Percentiles rank a stretch among this genome's conserved stretches.
These are phyloP conservation scores for Begonia fuchsioides DNA, from an alignment of 306 rosid genomes.

Conservation along the genomic window DNA sequence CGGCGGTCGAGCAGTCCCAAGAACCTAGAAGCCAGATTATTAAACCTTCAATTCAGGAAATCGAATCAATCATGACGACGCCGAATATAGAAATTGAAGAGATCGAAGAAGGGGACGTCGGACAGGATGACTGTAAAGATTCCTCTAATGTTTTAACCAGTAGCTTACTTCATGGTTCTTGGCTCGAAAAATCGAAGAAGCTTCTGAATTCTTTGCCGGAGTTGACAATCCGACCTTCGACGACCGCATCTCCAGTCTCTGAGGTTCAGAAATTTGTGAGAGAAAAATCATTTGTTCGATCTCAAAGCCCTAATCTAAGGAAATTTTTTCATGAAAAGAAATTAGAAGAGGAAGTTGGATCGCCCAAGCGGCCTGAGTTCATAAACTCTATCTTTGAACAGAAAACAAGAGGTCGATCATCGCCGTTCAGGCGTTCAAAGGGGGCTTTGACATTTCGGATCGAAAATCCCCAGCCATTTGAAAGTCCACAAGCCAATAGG, in stretches of 20 bases:
- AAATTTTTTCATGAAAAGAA: too few relatives aligned
- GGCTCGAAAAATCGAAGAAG: constrained; percentile 55
- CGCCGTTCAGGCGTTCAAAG: constrained; percentile 61
- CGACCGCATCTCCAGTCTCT: constrained; percentile 10
- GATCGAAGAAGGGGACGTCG: constrained; percentile 55
- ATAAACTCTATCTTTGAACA: constrained; percentile 25
- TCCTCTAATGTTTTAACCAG: constrained; percentile 38
- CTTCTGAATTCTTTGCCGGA: constrained; percentile 46
- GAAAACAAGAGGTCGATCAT: constrained; percentile 33
- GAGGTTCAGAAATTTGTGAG: constrained; percentile 14
- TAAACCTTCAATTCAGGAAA: constrained; percentile 15
- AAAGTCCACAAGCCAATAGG: constrained; percentile 5
- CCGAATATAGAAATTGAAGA: constrained; percentile 17
- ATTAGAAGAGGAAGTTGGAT: constrained; percentile 15
- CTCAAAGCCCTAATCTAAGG: constrained; percentile 24
- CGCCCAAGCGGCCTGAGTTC: constrained; percentile 29
- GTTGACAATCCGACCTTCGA: constrained; percentile 23
- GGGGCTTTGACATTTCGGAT: constrained; percentile 56
- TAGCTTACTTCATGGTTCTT: constrained; percentile 45
- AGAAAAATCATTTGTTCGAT: constrained; percentile 18
- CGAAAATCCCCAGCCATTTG: constrained; percentile 23
- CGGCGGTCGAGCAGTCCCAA: constrained; percentile 31
- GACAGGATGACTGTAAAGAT: constrained; percentile 22
- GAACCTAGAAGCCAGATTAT: constrained; percentile 27
- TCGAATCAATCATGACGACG: constrained; percentile 27